Base-by-base conservation (phyloP, 2,329 filamentous ascomycete genomes). In the Botrytis medusae region DNA sequence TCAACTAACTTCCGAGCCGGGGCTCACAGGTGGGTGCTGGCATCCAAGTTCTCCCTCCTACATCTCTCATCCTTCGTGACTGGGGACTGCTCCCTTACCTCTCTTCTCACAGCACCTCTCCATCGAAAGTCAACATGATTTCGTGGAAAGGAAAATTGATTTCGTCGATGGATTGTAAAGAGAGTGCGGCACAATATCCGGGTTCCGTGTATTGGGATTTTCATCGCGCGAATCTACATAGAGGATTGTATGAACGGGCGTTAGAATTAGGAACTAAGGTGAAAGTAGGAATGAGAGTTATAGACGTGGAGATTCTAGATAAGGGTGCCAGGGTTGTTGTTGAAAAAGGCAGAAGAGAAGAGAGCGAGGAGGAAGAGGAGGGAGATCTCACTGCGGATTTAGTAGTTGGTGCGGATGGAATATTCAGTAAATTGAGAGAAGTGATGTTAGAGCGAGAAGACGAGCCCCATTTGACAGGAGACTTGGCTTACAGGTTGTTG, bases 91-190 rank as follows among this genome's bases (percentile, higher is more conserved):
- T 72, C 16, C 51, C 69, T 18, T 29, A 62, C 8, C 74, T 78
- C 32, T 72, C 69, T 9, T 37, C 69, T 29, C 75, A 75, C 61
- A 74, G 75, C 9, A 78, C 77, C 1, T 73, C 65, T 22, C 86
- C 81, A 87, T 9, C 82, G 82, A 14, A 84, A 88, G 25, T 85
- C 85, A 76, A 83, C 85, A 61, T 91, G 87, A 78, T 83, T 83
- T 12, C 84, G 85, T 67, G 78, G 78, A 76, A 77, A 68, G 75
- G 78, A 3, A 69, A 8, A 74, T 81, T 37, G 80, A 79, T 79
- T 12, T 76, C 77, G 4, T 71, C 73, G 0, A 75, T 79, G 69
- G 69, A 78, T 44, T 76, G 76, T 40, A 46, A 68, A 42, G 74
- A 69, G 20, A 77, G 75, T 3, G 78, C 78, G 9, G 51, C 75